Evolutionary conservation across 2,329 filamentous ascomycete genomes (phyloP).

Genomic region (Verticillium dahliae): DNA sequence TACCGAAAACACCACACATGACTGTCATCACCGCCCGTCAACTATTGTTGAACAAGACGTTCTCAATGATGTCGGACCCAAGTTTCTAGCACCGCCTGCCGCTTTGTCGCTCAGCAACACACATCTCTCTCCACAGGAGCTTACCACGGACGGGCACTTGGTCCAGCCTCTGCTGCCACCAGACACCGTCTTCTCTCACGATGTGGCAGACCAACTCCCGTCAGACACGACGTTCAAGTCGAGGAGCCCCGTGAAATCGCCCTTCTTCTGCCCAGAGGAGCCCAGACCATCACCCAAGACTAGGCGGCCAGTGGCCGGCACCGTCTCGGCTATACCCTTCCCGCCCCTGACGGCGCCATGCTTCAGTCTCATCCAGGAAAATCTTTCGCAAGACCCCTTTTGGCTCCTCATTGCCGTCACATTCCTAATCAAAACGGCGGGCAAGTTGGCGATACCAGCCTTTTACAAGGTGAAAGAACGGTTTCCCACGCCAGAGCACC

Average conservation of each 20-base stretch:
- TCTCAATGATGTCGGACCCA: not conserved
- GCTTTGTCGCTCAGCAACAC: not conserved
- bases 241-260: slow-evolving; percentile 17
- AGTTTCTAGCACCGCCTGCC: not conserved
- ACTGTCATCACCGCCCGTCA: not conserved
- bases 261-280: slow-evolving; percentile 21
- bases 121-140: not conserved
- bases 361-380: slow-evolving; percentile 83
- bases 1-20: not conserved
- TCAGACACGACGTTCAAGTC: not conserved
- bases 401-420: slow-evolving; percentile 75
- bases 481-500: slow-evolving; percentile 59
- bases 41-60: not conserved
- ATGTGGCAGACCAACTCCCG: too few species aligned
- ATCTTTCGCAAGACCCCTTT: slow-evolving; percentile 68
- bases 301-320: slow-evolving; percentile 31
- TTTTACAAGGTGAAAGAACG: slow-evolving; percentile 61
- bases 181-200: not conserved
- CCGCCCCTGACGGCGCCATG: slow-evolving; percentile 54
- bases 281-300: slow-evolving; percentile 15
- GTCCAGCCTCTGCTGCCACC: not conserved
- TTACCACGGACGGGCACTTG: not conserved
- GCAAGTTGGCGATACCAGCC: slow-evolving; percentile 66
- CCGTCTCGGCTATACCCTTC: slow-evolving; percentile 54
- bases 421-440: slow-evolving; percentile 77